Evolutionary conservation across 805 yeast genomes (phyloP), one percentile per base, ranked within the genome.

Genomic region (Scheffersomyces lignosus): DNA sequence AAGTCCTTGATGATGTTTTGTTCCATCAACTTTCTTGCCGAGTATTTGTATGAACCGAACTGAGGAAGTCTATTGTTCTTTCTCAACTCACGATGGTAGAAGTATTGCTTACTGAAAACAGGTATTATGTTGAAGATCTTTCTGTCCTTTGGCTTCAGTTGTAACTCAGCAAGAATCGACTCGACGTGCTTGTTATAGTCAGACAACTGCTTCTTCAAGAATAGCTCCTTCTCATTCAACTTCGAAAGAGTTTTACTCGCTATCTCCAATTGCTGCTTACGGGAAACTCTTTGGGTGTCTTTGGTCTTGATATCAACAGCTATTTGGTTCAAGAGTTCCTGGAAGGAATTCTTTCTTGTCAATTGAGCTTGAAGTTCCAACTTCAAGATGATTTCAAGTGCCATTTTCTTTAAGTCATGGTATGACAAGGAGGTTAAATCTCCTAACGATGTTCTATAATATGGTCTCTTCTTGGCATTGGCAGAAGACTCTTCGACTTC

Each of bases 11-110:
- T 56, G 1, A 89, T 75, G 0, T 85, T 83, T 44, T 77, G 83
- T 40, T 89, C 96, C 52, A 77, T 68, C 26, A 91, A 71, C 51
- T 81, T 82, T 47, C 83, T 82, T 3, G 87, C 82, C 0, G 87
- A 75, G 64, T 87, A 86, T 56, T 81, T 81, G 66, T 77, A 84
- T 1, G 87, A 78, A 3, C 96, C 95, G 59, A 81, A 86, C 53
- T 75, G 77, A 1, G 91, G 87, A 27, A 83, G 60, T 32, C 83
- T 70, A 24, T 88, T 87, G 14, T 71, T 60, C 62, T 75, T 79
- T 51, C 80, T 80, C 48, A 86, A 63, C 45, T 81, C 86, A 22
- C 89, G 65, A 55, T 81, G 84, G 52, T 84, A 83, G 62, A 83
- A 83, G 58, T 81, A 83, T 48, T 86, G 91, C 53, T 78, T 86